Evolutionary conservation across 176 grass and related monocot genomes (phyloP), one percentile per base, ranked within the genome.

Genomic region (Eleusine coracana): DNA sequence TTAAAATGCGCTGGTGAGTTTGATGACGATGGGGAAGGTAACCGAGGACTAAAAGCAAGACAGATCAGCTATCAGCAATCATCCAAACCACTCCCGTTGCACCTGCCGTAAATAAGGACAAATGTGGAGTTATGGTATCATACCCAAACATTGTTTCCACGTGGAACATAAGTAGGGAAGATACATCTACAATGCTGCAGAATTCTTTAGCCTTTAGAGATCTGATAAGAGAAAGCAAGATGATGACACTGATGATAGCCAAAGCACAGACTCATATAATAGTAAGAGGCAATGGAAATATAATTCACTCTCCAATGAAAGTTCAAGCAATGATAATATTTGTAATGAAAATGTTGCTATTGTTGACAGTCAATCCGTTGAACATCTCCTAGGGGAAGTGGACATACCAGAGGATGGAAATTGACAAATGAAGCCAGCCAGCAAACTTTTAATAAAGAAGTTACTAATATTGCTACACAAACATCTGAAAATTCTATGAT

Each of bases 141-240:
- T 55, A 73, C 80, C 45, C 36, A 55, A 51, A 55, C 0, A 6
- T 73, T 75, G 70, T 66, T 66, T 31, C 31, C n/a, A 66, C 5
- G 28, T 34, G 31, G 16, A 66, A 80, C 15, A 12, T 63, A 36
- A 41, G 76, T 66, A 54, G 15, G 52, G 68, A 73, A 16, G 76
- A 86, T 66, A 7, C 36, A 80, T 55, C 61, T 66, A 14, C 13
- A 55, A 58, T 58, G 54, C 54, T 58, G 17, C 54, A 58, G 54
- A 18, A n/a, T 58, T 5, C 20, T 58, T 18, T 5, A 58, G 54
- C 18, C 17, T 20, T 21, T 18, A 58, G 54, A 58, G 18, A 58
- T 25, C 56, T 49, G 36, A 55, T 77, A 80, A 74, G 70, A 86
- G 77, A 67, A 81, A 68, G 62, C 61, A 67, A 81, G 25, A 56